These are phyloP conservation scores for Geotrichum armillariae DNA, from an alignment of 1,139 yeast genomes.

Conservation along the genomic window DNA sequence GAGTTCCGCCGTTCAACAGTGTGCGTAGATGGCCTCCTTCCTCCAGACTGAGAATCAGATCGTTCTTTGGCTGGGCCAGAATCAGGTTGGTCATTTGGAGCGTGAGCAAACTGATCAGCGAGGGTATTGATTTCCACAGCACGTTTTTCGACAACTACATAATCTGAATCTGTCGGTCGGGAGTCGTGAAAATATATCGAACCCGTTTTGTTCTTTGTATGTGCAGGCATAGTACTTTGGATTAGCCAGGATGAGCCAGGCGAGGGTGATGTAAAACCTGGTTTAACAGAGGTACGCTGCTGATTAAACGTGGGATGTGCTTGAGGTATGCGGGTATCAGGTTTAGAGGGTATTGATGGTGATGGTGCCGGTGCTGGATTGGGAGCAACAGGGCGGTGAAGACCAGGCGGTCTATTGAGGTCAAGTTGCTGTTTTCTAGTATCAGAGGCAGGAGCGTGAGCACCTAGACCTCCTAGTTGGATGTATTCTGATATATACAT, in stretches of 20 bases:
- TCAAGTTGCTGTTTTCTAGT: not conserved
- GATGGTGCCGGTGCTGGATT: not conserved
- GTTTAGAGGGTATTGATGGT: not conserved
- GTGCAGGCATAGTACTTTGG: slow-evolving; percentile 7
- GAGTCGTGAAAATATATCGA: not conserved
- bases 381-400: not conserved
- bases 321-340: not conserved
- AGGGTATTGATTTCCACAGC: slow-evolving; percentile 94
- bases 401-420: not conserved
- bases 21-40: slow-evolving; percentile 1
- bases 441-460: not conserved
- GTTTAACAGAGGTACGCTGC: slow-evolving; percentile 1
- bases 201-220: no score
- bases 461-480: slow-evolving; percentile 26
- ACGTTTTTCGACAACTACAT: slow-evolving; percentile 91
- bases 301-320: not conserved
- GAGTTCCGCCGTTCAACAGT: slow-evolving; percentile 30
- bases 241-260: slow-evolving; percentile 31
- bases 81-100: slow-evolving; percentile 23
- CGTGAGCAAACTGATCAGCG: slow-evolving; percentile 75
- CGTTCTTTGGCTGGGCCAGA: not conserved
- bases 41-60: slow-evolving; percentile 11
- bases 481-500: slow-evolving; percentile 81
- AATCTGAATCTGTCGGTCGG: slow-evolving; percentile 50
- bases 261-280: slow-evolving; percentile 27